Percentiles rank a stretch among this genome's conserved stretches.
phyloP scores from a whole-genome alignment of 2,329 filamentous ascomycete species.

The Phyllosticta citribraziliensis region DNA sequence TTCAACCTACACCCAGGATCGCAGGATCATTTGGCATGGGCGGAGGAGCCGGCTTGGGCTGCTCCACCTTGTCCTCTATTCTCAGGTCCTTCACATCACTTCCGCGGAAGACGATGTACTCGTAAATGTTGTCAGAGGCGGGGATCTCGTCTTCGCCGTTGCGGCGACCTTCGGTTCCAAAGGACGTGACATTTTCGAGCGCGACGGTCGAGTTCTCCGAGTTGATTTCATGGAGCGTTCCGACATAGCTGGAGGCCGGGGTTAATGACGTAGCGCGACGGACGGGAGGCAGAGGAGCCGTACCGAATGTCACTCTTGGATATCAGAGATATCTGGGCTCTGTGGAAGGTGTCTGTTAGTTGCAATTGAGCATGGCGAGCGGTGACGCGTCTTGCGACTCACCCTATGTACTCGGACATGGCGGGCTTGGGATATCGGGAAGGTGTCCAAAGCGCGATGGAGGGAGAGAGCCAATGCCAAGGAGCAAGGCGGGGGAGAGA shows the following conservation, averaged over 20 bases:
- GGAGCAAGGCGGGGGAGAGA: slow-evolving; percentile 14
- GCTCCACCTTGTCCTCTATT: slow-evolving; percentile 71
- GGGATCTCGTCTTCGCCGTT: slow-evolving; percentile 71
- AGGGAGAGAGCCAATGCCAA: slow-evolving; percentile 13
- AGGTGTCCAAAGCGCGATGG: slow-evolving; percentile 8
- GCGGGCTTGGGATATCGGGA: slow-evolving; percentile 14
- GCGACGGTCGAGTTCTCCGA: slow-evolving; percentile 94
- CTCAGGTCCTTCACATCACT: slow-evolving; percentile 97
- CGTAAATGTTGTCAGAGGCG: slow-evolving; percentile 80
- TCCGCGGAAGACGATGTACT: slow-evolving; percentile 97
- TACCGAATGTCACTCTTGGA: slow-evolving; percentile 97
- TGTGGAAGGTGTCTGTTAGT: slow-evolving; percentile 33
- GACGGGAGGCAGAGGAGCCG: slow-evolving; percentile 25
- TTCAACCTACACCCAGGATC: slow-evolving; percentile 97
- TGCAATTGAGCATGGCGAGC: slow-evolving; percentile 21
- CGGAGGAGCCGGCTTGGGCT: slow-evolving; percentile 63
- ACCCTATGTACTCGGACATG: slow-evolving; percentile 56
- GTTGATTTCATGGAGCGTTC: slow-evolving; percentile 94
- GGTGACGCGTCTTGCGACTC: slow-evolving; percentile 24
- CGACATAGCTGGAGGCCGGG: slow-evolving; percentile 63
- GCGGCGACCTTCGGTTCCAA: slow-evolving; percentile 84
- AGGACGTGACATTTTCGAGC: slow-evolving; percentile 90
- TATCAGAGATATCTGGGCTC: slow-evolving; percentile 90
- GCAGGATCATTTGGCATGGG: slow-evolving; percentile 88
- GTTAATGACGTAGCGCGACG: background rate